These are phyloP conservation scores for Olyra latifolia DNA, from an alignment of 176 grass and related monocot genomes.

Conservation along the genomic window DNA sequence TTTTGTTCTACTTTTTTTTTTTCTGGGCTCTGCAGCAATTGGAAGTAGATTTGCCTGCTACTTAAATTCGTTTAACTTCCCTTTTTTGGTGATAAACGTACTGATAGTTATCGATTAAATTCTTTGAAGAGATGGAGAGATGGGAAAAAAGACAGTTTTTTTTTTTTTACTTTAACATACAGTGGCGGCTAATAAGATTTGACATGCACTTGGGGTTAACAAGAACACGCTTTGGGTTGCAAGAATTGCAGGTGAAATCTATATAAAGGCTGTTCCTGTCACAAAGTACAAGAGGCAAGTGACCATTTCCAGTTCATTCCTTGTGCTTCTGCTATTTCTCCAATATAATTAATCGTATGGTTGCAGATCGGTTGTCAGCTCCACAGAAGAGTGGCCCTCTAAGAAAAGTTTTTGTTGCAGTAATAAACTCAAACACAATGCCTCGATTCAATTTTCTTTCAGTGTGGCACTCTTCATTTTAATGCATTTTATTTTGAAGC, in stretches of 20 bases:
- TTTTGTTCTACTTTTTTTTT: neutral
- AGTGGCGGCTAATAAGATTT: neutral
- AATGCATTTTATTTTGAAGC: neutral
- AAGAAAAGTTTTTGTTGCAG: conserved; percentile 93
- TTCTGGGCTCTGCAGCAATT: neutral
- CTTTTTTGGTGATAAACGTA: neutral
- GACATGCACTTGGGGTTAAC: neutral
- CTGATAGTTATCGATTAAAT: neutral
- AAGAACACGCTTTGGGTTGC: conserved; percentile 13
- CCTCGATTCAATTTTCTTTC: neutral
- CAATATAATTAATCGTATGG: neutral
- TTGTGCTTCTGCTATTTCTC: neutral
- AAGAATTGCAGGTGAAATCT: conserved; percentile 85
- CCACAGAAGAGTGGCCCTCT: conserved; percentile 82
- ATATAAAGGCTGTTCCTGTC: conserved; percentile 79
- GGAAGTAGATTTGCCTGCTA: neutral
- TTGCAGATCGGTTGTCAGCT: conserved; percentile 66
- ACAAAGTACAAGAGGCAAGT: conserved; percentile 82
- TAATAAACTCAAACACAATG: neutral
- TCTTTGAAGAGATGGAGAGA: neutral
- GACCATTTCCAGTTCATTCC: neutral
- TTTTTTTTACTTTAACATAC: no score
- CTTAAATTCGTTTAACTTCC: neutral
- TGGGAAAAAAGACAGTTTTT: neutral
- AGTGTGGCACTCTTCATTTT: neutral